Conservation (phyloP, 225 moss, liverwort and hornwort species). For the Asterella californica region DNA sequence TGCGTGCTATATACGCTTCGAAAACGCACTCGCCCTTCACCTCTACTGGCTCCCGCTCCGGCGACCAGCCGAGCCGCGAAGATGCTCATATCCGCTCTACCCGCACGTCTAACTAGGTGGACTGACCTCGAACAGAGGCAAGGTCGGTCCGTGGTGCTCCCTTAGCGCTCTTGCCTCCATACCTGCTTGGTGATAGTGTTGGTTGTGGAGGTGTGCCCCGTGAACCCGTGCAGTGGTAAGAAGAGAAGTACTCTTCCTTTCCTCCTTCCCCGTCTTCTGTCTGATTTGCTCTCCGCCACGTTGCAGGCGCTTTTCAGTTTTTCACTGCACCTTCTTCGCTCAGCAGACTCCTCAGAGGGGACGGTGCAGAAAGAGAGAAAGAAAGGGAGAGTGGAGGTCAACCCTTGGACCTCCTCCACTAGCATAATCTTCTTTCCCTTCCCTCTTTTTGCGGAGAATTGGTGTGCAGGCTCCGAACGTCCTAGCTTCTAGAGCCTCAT, state of each 20-base stretch:
- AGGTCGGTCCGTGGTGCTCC: not conserved
- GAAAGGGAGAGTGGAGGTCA: not conserved
- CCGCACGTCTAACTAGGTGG: not conserved
- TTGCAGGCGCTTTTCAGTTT: not conserved
- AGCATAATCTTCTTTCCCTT: too few relatives aligned
- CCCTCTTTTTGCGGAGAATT: not conserved
- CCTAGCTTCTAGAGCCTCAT: not conserved
- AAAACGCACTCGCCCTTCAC: not conserved
- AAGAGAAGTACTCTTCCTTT: not conserved
- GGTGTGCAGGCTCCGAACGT: not conserved
- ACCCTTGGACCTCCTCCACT: not conserved
- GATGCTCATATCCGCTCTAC: slow-evolving; percentile 14
- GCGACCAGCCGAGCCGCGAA: not conserved
- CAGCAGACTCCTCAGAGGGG: not conserved
- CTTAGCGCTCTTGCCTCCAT: not conserved
- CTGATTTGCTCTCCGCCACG: slow-evolving; percentile 4
- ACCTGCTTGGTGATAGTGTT: not conserved
- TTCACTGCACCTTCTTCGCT: not conserved
- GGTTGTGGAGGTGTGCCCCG: not conserved
- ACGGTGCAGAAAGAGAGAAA: not conserved
- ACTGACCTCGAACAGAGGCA: not conserved
- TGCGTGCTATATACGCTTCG: slow-evolving; percentile 5
- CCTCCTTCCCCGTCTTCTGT: not conserved
- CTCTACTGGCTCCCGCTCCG: not conserved
- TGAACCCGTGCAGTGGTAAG: slow-evolving; percentile 7